Evolutionary conservation across 1,284 basidiomycete species (phyloP), one percentile per base, ranked within the genome.

Genomic region (Moesziomyces parantarcticus): DNA sequence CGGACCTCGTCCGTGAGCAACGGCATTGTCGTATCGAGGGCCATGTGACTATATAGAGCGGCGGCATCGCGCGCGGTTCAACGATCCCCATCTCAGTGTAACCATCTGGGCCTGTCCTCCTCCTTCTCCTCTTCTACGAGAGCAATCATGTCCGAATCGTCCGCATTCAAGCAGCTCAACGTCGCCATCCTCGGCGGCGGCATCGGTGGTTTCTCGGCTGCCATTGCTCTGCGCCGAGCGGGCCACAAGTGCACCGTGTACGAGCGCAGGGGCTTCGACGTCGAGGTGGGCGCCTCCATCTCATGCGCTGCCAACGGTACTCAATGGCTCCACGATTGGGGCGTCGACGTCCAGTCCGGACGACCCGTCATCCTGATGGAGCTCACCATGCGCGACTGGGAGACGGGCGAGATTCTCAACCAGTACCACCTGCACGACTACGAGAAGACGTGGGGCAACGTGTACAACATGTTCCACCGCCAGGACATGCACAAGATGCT

Each of bases 381-480:
- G 43, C 56, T 72, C 42, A 72, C 69, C 56, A 72, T 72, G 69
- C 62, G 69, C 18, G 69, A 72, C 36, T 72, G 69, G 69, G 50
- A 72, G 40, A 51, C 59, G 6, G 69, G 69, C 45, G 36, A 72
- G 44, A 72, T 72, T 21, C 69, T 72, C 49, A 72, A 72, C 53
- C 69, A 72, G 26, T 72, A 72, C 44, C 69, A 62, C 39, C 63
- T 72, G 8, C 44, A 72, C 26, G 69, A 72, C 49, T 72, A 72
- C 59, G 63, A 72, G 57, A 62, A 72, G 58, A 60, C 57, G 1
- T 72, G 69, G 69, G 69, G 69, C 25, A 72, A 72, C 34, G 69
- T 72, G 20, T 72, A 81, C 70, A 76, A 78, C 72, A 82, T 81
- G 78, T 82, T 81, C 77, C 84, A 85, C 66, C 76, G 84, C 53